phyloP scores from a whole-genome alignment of 495 filamentous ascomycete species.

The Talaromyces nanjingensis region DNA sequence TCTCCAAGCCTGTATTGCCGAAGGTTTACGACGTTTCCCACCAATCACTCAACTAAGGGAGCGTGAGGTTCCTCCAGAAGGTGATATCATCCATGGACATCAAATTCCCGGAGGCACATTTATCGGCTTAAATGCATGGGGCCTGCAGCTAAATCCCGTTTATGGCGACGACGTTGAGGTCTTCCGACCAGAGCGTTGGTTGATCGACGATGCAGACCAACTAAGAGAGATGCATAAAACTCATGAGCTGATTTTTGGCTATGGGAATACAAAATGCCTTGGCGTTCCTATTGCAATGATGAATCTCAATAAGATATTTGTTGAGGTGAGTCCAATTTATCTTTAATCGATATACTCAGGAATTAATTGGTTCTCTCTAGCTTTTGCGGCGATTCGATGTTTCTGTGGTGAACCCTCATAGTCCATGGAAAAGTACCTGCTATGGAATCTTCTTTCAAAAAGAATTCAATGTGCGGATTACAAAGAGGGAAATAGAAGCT shows the following conservation, averaged over 20 bases:
- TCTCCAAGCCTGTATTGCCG: conserved; percentile 46
- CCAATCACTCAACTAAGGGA: conserved; percentile 44
- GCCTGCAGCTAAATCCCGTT: conserved; percentile 17
- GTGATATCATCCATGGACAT: conserved; percentile 41
- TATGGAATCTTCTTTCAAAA: conserved; percentile 48
- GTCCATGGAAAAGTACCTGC: conserved; percentile 25
- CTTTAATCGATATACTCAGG: too few species aligned
- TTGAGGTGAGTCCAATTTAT: neutral
- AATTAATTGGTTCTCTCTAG: neutral
- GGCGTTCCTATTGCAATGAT: conserved; percentile 1
- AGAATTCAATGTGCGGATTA: conserved; percentile 9
- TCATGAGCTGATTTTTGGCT: neutral
- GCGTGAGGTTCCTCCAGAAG: conserved; percentile 55
- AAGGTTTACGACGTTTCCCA: conserved; percentile 44
- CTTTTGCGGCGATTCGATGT: neutral
- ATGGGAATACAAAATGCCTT: neutral
- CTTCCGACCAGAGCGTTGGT: conserved; percentile 20
- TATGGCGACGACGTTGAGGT: conserved; percentile 15
- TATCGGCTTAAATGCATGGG: conserved; percentile 41
- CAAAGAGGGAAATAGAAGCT: too few species aligned
- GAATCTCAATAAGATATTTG: neutral
- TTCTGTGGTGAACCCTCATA: neutral
- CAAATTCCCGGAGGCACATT: conserved; percentile 48
- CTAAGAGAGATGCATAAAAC: neutral
- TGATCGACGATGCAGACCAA: conserved; percentile 6